Conservation (phyloP, 768 basidiomycete genomes). For the Naganishia randhawae region DNA sequence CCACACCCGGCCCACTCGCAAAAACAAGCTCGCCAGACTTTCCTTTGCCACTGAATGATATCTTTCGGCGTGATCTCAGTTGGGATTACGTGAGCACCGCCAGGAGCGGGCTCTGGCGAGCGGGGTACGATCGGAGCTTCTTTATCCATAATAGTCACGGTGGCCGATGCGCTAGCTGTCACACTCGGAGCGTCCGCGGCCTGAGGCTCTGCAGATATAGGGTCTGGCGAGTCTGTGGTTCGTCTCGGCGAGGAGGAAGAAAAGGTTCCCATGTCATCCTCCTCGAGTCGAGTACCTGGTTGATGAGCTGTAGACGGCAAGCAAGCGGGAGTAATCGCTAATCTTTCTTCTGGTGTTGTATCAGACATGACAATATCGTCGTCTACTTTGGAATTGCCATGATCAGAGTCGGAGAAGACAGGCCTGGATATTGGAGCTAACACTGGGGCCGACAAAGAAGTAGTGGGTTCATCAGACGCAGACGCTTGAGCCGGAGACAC, state of each 20-base stretch:
- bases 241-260: neutral
- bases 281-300: neutral
- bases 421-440: neutral
- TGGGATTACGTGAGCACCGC: neutral
- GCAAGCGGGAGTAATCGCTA: neutral
- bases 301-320: neutral
- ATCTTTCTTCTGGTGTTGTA: neutral
- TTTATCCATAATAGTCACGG: neutral
- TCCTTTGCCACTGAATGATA: slow-evolving; percentile 1
- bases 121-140: no score
- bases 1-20: slow-evolving; percentile 14
- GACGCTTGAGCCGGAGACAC: neutral
- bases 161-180: neutral
- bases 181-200: neutral
- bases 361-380: neutral
- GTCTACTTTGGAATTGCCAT: neutral
- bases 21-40: slow-evolving; percentile 12
- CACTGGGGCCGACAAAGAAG: neutral
- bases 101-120: no score
- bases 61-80: neutral
- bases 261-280: no score
- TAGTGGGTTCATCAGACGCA: neutral
- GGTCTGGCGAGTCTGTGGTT: neutral
- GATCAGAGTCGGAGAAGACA: neutral
- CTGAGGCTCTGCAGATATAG: neutral